Evolutionary conservation across 2,329 filamentous ascomycete species (phyloP), one percentile per base, ranked within the genome.

Genomic region (Colletotrichum eremochloae): DNA sequence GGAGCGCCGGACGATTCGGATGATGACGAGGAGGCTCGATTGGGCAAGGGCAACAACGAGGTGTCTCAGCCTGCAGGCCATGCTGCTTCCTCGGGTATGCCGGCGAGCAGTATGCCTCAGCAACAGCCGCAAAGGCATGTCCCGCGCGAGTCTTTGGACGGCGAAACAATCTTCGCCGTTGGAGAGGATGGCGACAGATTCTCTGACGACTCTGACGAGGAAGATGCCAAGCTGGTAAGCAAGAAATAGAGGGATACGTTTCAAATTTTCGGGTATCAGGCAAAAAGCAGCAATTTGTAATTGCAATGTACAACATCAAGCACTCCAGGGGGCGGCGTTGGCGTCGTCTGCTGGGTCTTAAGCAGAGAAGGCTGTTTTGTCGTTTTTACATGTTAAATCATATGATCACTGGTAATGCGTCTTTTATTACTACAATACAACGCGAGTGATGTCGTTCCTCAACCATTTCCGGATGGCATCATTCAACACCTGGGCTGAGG

Each of bases 131-230:
- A 58, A 64, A 65, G 80, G 55, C 78, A 71, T 81, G 89, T 76
- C 85, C 84, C 84, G 20, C 83, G 88, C 20, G 86, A 89, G 68
- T 90, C 88, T 2, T 80, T 90, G 44, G 95, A 98, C 74, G 95
- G 95, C 14, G 96, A 98, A 83, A 97, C 95, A 0, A 97, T 98
- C 74, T 98, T 98, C 78, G 96, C 96, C 1, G 94, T 98, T 14
- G 96, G 95, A 14, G 95, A 97, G 77, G 92, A 93, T 67, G 89
- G 86, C 1, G 94, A 96, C 79, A 94, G 92, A 79, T 96, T 95
- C 86, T 94, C 92, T 20, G 93, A 94, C 68, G 92, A 94, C 68
- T 93, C 92, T 29, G 85, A 84, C 15, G 87, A 85, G 29, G 90
- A 92, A 75, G 90, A 91, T 70, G 88, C 87, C 24, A 88, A 86